A percentile compares a stretch with the other conserved stretches of the same genome.
phyloP scores from a whole-genome alignment of 2,329 filamentous ascomycete species.

The Alternaria atra region DNA sequence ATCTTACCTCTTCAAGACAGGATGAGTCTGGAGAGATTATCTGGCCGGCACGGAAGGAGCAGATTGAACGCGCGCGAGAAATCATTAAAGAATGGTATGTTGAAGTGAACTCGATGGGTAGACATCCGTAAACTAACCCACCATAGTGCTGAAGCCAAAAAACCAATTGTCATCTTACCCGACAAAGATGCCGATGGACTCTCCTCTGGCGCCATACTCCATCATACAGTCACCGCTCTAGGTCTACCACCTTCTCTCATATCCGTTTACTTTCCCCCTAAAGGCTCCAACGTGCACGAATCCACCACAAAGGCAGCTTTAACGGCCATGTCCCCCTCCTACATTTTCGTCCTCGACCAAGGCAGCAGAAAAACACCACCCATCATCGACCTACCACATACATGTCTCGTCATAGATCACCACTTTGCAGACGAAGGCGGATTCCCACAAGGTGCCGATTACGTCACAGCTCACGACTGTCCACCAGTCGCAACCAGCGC shows the following conservation, averaged over 20 bases:
- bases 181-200: slow-evolving; percentile 76
- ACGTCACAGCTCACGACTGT: slow-evolving; percentile 70
- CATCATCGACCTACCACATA: slow-evolving; percentile 61
- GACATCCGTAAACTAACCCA: slow-evolving; percentile 7
- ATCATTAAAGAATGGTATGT: slow-evolving; percentile 68
- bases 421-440: slow-evolving; percentile 66
- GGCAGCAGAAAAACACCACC: slow-evolving; percentile 66
- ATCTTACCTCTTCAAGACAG: slow-evolving; percentile 37
- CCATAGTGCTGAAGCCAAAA: slow-evolving; percentile 60
- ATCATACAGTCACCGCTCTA: slow-evolving; percentile 66
- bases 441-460: slow-evolving; percentile 64
- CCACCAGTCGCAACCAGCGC: slow-evolving; percentile 73
- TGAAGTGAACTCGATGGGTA: not conserved
- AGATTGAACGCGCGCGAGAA: slow-evolving; percentile 64
- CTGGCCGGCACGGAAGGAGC: slow-evolving; percentile 68
- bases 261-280: slow-evolving; percentile 66
- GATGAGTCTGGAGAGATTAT: slow-evolving; percentile 57
- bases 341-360: slow-evolving; percentile 72
- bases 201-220: slow-evolving; percentile 69
- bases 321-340: slow-evolving; percentile 60
- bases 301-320: slow-evolving; percentile 63
- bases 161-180: slow-evolving; percentile 68
- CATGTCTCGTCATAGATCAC: slow-evolving; percentile 70
- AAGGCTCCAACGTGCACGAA: slow-evolving; percentile 67
- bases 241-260: slow-evolving; percentile 65